Evolutionary conservation across 305 asterid genomes (phyloP).

Genomic region (Fraxinus xanthoxyloides): DNA sequence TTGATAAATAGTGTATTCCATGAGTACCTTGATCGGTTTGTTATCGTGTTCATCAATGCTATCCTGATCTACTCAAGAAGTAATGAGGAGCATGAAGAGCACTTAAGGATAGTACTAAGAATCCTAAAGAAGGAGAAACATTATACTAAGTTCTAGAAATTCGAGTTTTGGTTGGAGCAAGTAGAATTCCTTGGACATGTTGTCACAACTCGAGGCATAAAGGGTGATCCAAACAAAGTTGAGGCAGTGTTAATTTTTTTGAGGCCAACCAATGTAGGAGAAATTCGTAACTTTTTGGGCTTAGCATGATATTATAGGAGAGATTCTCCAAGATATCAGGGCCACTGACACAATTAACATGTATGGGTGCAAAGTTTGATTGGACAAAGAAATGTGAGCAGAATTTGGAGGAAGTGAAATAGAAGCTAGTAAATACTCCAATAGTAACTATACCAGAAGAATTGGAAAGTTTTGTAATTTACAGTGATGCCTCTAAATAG

Average conservation of each 20-base stretch:
- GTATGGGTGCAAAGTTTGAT: too few relatives aligned
- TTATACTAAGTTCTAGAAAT: neutral
- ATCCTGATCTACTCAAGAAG: neutral
- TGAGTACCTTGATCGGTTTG: too few relatives aligned
- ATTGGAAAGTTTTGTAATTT: neutral
- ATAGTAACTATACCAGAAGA: too few relatives aligned
- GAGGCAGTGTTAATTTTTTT: too few relatives aligned
- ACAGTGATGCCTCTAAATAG: neutral
- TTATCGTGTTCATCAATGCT: neutral
- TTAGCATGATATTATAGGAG: neutral
- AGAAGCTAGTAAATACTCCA: neutral
- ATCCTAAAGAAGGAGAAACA: too few relatives aligned
- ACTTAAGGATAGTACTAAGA: too few relatives aligned
- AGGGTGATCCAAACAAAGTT: too few relatives aligned
- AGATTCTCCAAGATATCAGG: neutral
- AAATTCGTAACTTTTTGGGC: neutral
- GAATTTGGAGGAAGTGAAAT: neutral
- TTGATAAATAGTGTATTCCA: too few relatives aligned
- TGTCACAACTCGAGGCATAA: too few relatives aligned
- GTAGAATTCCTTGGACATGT: neutral
- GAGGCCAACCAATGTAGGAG: neutral
- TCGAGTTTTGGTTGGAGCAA: neutral
- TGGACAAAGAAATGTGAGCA: neutral
- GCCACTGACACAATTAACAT: neutral
- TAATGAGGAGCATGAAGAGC: neutral